phyloP scores from a whole-genome alignment of 2,329 filamentous ascomycete species.

The Tolypocladium tundrense region DNA sequence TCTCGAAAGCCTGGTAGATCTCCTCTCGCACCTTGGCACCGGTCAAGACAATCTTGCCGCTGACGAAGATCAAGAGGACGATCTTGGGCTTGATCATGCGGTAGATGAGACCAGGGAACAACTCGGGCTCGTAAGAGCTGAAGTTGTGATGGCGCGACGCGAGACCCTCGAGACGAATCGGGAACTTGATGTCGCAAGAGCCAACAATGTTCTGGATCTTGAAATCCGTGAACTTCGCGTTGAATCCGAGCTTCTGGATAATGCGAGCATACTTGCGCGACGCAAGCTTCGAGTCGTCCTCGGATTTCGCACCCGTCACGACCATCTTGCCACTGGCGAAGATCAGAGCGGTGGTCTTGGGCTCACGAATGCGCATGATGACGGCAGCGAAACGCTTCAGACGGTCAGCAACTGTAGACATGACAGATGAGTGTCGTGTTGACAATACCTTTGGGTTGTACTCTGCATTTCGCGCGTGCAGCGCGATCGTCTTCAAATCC shows the following conservation, averaged over 20 bases:
- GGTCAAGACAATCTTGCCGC: conserved; percentile 94
- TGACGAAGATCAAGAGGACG: conserved; percentile 94
- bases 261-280: conserved; percentile 97
- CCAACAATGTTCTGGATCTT: conserved; percentile 99
- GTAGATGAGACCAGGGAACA: conserved; percentile 99
- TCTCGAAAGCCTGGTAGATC: conserved; percentile 93
- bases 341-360: conserved; percentile 96
- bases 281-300: conserved; percentile 95
- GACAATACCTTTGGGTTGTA: conserved; percentile 86
- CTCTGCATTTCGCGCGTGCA: conserved; percentile 96
- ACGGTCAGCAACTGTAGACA: conserved; percentile 6
- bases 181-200: conserved; percentile 98
- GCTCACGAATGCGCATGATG: conserved; percentile 99
- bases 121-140: conserved; percentile 95
- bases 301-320: conserved; percentile 93
- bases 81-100: conserved; percentile 99
- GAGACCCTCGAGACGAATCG: conserved; percentile 90
- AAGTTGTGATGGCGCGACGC: conserved; percentile 98
- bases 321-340: conserved; percentile 99
- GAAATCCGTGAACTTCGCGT: conserved; percentile 98
- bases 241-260: conserved; percentile 99
- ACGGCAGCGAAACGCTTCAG: conserved; percentile 90
- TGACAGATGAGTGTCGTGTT: conserved; percentile 8
- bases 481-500: conserved; percentile 96
- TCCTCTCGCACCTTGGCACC: conserved; percentile 97